Evolutionary conservation across 2,329 filamentous ascomycete genomes (phyloP).

Genomic region (Fusarium pseudoanthophilum): DNA sequence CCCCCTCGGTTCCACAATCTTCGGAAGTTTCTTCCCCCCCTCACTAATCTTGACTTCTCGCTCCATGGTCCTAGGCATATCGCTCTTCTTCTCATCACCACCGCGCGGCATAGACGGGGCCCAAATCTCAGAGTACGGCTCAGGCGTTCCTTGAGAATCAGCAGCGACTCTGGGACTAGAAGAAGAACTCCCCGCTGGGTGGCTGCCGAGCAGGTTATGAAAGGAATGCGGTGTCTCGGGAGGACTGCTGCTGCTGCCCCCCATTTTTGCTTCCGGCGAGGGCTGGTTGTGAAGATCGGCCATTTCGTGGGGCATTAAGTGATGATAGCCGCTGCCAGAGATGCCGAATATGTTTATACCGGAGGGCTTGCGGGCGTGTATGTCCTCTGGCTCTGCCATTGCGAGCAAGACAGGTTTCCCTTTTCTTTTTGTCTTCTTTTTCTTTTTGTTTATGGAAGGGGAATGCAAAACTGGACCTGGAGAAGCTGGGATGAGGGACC

Average conservation of each 20-base stretch:
- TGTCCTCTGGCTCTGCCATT: slow-evolving; percentile 32
- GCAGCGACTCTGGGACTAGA: slow-evolving; percentile 21
- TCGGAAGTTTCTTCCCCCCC: slow-evolving; percentile 1
- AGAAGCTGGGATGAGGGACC: slow-evolving; percentile 11
- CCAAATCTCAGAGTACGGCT: slow-evolving; percentile 39
- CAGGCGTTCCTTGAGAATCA: slow-evolving; percentile 16
- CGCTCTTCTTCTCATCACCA: slow-evolving; percentile 5
- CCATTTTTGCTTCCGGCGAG: slow-evolving; percentile 28
- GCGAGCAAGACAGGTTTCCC: background rate
- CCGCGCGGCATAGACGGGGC: slow-evolving; percentile 35
- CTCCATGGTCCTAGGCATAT: slow-evolving; percentile 6
- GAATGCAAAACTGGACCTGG: background rate
- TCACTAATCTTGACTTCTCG: slow-evolving; percentile 7
- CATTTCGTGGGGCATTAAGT: slow-evolving; percentile 41
- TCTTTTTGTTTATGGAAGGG: background rate
- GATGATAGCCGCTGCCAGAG: slow-evolving; percentile 34
- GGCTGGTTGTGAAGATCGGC: slow-evolving; percentile 20
- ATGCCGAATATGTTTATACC: slow-evolving; percentile 37
- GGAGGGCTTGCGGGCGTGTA: slow-evolving; percentile 18
- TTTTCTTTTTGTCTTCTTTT: background rate
- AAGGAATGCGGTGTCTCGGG: slow-evolving; percentile 40
- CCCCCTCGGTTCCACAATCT: slow-evolving; percentile 23
- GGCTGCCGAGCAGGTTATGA: slow-evolving; percentile 29
- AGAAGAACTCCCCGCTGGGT: slow-evolving; percentile 15
- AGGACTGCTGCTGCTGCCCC: slow-evolving; percentile 13